These are phyloP conservation scores for Pleurotus salmoneostramineus DNA, from an alignment of 768 basidiomycete species.

Conservation along the genomic window DNA sequence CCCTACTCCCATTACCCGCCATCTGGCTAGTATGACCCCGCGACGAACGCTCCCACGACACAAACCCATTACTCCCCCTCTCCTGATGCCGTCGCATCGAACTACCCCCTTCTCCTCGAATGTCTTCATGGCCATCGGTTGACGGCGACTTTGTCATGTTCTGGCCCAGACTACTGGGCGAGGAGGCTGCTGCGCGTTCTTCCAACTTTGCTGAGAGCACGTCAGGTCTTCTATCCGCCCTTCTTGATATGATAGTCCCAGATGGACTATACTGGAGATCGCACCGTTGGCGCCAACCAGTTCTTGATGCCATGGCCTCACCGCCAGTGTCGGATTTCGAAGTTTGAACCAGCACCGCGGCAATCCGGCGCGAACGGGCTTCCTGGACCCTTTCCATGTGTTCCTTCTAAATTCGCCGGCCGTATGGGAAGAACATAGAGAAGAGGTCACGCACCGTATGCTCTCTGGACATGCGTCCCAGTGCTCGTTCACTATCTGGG, in stretches of 20 bases:
- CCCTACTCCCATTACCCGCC: not conserved
- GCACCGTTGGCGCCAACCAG: constrained; percentile 8
- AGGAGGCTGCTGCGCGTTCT: not conserved
- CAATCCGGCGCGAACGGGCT: constrained; percentile 9
- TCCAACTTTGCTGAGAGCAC: not conserved
- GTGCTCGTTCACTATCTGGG: constrained; percentile 8
- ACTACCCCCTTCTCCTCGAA: not conserved
- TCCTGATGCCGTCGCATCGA: not conserved
- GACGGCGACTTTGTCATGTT: constrained; percentile 1
- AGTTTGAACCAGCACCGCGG: constrained; percentile 7
- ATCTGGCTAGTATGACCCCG: not conserved
- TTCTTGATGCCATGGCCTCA: constrained; percentile 9
- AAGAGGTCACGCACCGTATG: constrained; percentile 9
- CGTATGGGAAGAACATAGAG: constrained; percentile 7
- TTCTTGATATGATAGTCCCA: constrained; percentile 5
- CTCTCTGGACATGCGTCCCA: constrained; percentile 11
- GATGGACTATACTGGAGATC: constrained; percentile 5
- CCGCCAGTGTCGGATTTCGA: constrained; percentile 9
- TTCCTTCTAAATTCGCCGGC: constrained; percentile 7
- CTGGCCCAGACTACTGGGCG: constrained; percentile 1
- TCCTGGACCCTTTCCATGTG: constrained; percentile 9
- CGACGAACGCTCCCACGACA: not conserved
- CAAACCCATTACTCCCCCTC: not conserved
- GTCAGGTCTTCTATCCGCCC: constrained; percentile 4
- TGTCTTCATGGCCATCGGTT: not conserved